Percentiles rank a stretch among this genome's conserved stretches.
phyloP scores from a whole-genome alignment of 2,329 filamentous ascomycete genomes.

The Colletotrichum graminicola region DNA sequence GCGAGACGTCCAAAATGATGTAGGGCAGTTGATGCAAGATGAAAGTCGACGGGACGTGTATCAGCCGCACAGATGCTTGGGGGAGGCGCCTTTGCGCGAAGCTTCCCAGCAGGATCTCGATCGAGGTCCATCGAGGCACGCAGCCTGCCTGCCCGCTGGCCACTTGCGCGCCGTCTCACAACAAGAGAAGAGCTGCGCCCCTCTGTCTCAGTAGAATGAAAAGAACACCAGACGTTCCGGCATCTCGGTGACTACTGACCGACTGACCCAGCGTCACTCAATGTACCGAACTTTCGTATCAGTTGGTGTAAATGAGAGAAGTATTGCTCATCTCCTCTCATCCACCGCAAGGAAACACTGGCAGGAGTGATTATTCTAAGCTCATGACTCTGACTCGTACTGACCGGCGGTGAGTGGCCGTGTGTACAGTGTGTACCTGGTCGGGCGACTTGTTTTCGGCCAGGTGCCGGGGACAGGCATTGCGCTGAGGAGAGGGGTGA shows the following conservation, averaged over 20 bases:
- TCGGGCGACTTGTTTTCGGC: constrained; percentile 31
- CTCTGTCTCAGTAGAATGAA: neutral
- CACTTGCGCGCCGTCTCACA: neutral
- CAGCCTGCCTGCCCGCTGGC: neutral
- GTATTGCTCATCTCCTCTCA: constrained; percentile 11
- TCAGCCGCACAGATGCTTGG: constrained; percentile 6
- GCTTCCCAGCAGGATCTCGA: constrained; percentile 36
- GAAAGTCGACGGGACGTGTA: neutral
- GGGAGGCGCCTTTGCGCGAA: constrained; percentile 4
- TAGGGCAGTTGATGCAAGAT: neutral
- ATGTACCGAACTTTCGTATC: constrained; percentile 1
- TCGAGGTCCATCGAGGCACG: constrained; percentile 12
- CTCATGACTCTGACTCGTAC: constrained; percentile 23
- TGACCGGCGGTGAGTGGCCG: constrained; percentile 17
- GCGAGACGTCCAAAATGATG: neutral
- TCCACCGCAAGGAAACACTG: constrained; percentile 5
- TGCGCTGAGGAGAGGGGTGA: constrained; percentile 16
- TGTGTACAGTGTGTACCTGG: neutral
- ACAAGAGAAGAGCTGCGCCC: neutral
- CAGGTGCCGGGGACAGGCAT: constrained; percentile 25
- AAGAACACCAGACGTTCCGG: neutral
- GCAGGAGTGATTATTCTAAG: constrained; percentile 21
- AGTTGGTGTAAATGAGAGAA: constrained; percentile 13
- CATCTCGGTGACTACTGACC: neutral
- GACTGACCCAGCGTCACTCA: neutral